These are phyloP conservation scores for Pyrenophora graminea DNA, from an alignment of 2,329 filamentous ascomycete species.

Conservation along the genomic window DNA sequence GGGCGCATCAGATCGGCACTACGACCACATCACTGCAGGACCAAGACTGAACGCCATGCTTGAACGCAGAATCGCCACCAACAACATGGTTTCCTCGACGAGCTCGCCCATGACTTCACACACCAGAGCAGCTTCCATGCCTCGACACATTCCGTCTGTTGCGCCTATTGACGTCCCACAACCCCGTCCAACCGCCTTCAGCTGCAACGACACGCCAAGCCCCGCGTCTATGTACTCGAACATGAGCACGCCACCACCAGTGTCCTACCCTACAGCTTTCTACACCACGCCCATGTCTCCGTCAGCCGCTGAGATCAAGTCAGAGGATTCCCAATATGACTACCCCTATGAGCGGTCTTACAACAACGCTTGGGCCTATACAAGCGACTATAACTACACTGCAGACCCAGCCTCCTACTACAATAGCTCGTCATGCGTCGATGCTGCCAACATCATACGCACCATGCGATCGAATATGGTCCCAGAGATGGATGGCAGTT, in stretches of 20 bases:
- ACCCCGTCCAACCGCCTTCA: slow-evolving; percentile 27
- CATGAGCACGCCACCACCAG: slow-evolving; percentile 38
- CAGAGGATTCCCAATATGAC: slow-evolving; percentile 30
- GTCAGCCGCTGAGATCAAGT: slow-evolving; percentile 29
- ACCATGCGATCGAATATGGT: slow-evolving; percentile 49
- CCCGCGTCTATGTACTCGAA: slow-evolving; percentile 40
- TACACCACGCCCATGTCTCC: slow-evolving; percentile 27
- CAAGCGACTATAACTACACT: slow-evolving; percentile 21
- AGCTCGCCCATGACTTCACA: slow-evolving; percentile 23
- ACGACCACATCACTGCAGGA: slow-evolving; percentile 36
- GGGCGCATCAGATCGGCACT: slow-evolving; percentile 25
- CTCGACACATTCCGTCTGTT: slow-evolving; percentile 24
- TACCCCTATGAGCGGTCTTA: slow-evolving; percentile 30
- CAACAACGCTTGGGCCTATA: slow-evolving; percentile 30
- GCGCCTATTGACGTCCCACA: slow-evolving; percentile 29
- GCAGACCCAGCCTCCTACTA: slow-evolving; percentile 27
- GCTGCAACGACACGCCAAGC: slow-evolving; percentile 35
- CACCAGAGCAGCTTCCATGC: slow-evolving; percentile 18
- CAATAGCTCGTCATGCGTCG: slow-evolving; percentile 43
- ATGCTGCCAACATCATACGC: slow-evolving; percentile 53
- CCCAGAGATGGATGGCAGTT: slow-evolving; percentile 45
- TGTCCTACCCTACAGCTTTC: slow-evolving; percentile 26
- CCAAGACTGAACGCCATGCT: slow-evolving; percentile 38
- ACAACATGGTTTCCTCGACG: slow-evolving; percentile 24
- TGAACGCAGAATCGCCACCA: slow-evolving; percentile 34